A percentile compares a stretch with the other conserved stretches of the same genome.
phyloP scores from a whole-genome alignment of 2,329 filamentous ascomycete species.

The Pyrenochaeta sp. region DNA sequence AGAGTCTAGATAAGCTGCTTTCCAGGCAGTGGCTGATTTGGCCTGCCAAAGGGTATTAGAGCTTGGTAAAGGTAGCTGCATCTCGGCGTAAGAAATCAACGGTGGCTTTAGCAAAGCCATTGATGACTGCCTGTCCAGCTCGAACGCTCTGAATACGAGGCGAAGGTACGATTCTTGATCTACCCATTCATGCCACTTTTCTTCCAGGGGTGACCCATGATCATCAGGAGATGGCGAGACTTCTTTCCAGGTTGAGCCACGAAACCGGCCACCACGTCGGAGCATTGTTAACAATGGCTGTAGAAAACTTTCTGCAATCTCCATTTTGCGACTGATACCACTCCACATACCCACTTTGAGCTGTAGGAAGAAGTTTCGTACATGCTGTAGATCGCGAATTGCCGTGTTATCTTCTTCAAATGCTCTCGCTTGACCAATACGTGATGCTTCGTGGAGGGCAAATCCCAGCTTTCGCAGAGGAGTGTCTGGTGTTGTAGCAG shows the following conservation, averaged over 20 bases:
- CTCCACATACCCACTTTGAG: slow-evolving; percentile 66
- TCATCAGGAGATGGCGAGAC: slow-evolving; percentile 63
- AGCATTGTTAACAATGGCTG: slow-evolving; percentile 65
- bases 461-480: slow-evolving; percentile 67
- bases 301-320: slow-evolving; percentile 65
- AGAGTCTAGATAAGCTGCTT: slow-evolving; percentile 61
- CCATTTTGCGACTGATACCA: slow-evolving; percentile 66
- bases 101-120: slow-evolving; percentile 71
- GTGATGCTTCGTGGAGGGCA: slow-evolving; percentile 58
- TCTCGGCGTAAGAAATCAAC: slow-evolving; percentile 72
- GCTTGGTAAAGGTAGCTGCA: slow-evolving; percentile 71
- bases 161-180: slow-evolving; percentile 72
- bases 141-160: slow-evolving; percentile 70
- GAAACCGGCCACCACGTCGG: slow-evolving; percentile 65
- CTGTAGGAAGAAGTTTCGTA: slow-evolving; percentile 59
- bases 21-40: slow-evolving; percentile 69
- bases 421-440: slow-evolving; percentile 47
- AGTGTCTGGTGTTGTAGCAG: slow-evolving; percentile 63
- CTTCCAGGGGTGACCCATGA: slow-evolving; percentile 63
- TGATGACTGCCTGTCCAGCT: slow-evolving; percentile 71
- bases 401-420: slow-evolving; percentile 60
- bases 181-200: slow-evolving; percentile 72
- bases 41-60: slow-evolving; percentile 71
- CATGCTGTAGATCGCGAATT: slow-evolving; percentile 60
- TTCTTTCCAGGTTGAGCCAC: slow-evolving; percentile 61